Percentiles rank a stretch among this genome's conserved stretches.
These are phyloP conservation scores for Rhododendron kiyosumense DNA, from an alignment of 148 eudicot species.

Conservation along the genomic window DNA sequence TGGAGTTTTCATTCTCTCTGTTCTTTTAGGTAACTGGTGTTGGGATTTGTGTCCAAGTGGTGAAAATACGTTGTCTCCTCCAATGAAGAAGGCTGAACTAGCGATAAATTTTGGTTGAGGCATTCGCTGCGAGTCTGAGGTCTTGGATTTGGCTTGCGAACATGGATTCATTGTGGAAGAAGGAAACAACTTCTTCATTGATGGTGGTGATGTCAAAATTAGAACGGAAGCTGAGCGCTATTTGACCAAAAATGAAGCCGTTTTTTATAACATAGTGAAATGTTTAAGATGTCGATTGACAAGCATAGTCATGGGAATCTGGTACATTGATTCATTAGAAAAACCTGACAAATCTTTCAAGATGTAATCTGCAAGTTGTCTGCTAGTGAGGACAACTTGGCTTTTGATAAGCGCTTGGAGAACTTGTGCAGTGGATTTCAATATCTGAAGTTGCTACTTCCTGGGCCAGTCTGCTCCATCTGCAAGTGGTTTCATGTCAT, in stretches of 20 bases:
- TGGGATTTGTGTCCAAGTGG: conserved; percentile 68
- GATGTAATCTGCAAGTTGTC: neutral
- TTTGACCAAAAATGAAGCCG: conserved; percentile 42
- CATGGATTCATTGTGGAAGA: conserved; percentile 59
- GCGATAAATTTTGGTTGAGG: conserved; percentile 79
- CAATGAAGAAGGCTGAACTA: conserved; percentile 60
- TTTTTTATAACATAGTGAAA: conserved; percentile 41
- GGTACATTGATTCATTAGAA: too few species aligned
- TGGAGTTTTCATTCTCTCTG: neutral
- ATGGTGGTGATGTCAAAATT: conserved; percentile 40
- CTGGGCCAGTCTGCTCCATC: neutral
- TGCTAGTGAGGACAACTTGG: neutral
- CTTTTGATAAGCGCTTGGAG: neutral
- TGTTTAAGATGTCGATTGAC: conserved; percentile 51
- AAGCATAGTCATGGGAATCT: conserved; percentile 7
- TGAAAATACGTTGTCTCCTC: conserved; percentile 87
- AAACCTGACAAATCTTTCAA: neutral
- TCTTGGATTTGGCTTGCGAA: conserved; percentile 73
- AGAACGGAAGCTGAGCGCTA: conserved; percentile 49
- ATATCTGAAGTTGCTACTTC: neutral
- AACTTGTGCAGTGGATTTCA: neutral
- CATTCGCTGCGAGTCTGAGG: conserved; percentile 57
- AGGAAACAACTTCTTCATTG: conserved; percentile 50
- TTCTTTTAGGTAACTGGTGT: conserved; percentile 60
- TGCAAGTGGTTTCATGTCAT: neutral